These are phyloP conservation scores for Lachancea nothofagi DNA, from an alignment of 805 yeast genomes.

Conservation along the genomic window DNA sequence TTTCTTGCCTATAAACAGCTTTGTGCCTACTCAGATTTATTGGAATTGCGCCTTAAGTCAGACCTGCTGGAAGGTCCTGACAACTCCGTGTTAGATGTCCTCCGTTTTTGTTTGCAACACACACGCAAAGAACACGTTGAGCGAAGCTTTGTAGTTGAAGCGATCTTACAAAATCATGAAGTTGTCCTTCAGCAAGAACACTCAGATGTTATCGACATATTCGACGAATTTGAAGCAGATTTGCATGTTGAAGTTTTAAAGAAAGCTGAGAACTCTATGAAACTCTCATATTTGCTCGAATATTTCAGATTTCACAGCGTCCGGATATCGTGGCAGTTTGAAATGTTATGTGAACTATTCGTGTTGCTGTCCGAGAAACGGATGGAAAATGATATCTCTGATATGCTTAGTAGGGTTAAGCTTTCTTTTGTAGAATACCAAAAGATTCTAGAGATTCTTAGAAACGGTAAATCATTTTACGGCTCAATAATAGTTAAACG, in stretches of 20 bases:
- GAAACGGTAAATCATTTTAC: constrained; percentile 13
- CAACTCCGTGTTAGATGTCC: background rate
- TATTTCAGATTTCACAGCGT: constrained; percentile 9
- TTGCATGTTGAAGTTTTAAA: constrained; percentile 18
- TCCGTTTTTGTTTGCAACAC: constrained; percentile 7
- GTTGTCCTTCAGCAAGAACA: constrained; percentile 9
- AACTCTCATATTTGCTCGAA: constrained; percentile 19
- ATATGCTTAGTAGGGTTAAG: constrained; percentile 17
- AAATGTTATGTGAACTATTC: constrained; percentile 15
- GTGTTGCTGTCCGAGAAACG: constrained; percentile 17
- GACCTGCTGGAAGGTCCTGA: constrained; percentile 1
- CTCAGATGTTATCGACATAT: constrained; percentile 8
- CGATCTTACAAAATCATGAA: constrained; percentile 17
- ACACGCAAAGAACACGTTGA: constrained; percentile 9
- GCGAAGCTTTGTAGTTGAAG: constrained; percentile 6
- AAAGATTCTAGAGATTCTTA: constrained; percentile 12
- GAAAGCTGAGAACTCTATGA: constrained; percentile 5
- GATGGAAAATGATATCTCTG: constrained; percentile 8
- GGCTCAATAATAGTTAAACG: constrained; percentile 19
- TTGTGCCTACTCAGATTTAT: constrained; percentile 13
- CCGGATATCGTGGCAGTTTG: background rate
- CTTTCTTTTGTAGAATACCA: constrained; percentile 14
- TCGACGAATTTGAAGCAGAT: constrained; percentile 17
- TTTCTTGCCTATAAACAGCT: constrained; percentile 20
- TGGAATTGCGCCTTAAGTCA: constrained; percentile 12